Conservation (phyloP, 495 filamentous ascomycete genomes). For the Penicillium egyptiacum region DNA sequence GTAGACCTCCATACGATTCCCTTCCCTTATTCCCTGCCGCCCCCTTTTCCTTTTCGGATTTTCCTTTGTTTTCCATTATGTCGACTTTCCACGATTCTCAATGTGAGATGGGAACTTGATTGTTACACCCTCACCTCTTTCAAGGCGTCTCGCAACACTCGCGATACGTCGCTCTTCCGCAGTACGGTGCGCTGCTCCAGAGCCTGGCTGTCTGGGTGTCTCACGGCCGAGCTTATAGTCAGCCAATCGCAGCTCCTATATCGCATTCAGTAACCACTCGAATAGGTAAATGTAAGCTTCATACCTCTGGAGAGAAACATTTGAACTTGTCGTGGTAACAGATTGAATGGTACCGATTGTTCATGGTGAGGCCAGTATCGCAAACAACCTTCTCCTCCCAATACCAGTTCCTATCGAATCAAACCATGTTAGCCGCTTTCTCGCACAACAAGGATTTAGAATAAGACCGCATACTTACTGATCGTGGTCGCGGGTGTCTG, state of each 20-base stretch:
- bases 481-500: neutral
- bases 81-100: neutral
- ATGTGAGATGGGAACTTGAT: neutral
- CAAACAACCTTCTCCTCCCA: neutral
- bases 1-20: neutral
- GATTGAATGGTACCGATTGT: neutral
- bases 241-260: neutral
- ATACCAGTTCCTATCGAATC: neutral
- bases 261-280: neutral
- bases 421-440: neutral
- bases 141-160: no score
- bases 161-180: no score
- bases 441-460: neutral
- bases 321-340: no score
- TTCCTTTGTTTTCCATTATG: neutral
- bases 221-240: neutral
- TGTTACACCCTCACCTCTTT: no score
- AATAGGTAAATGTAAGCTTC: no score
- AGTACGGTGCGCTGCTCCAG: no score
- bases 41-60: neutral
- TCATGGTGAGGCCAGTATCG: no score
- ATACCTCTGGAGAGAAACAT: neutral
- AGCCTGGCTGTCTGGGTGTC: no score
- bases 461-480: neutral
- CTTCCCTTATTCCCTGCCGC: neutral